Conservation (phyloP, 768 basidiomycete genomes). For the Amanita brunnescens region DNA sequence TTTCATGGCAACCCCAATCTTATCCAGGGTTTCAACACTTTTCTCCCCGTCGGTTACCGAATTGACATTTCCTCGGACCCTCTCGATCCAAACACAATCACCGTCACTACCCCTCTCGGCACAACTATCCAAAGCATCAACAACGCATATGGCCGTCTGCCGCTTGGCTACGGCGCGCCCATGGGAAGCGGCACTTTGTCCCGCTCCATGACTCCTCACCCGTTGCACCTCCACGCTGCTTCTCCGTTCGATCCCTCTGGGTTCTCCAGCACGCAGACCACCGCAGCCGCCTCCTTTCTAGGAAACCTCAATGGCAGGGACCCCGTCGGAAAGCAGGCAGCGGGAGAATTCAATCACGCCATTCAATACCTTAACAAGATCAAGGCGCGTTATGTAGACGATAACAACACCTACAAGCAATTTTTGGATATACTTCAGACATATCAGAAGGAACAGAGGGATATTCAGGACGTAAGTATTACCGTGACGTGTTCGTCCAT, state of each 20-base stretch:
- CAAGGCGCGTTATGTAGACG: slow-evolving; percentile 82
- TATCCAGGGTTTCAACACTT: slow-evolving; percentile 97
- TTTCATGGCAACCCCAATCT: slow-evolving; percentile 86
- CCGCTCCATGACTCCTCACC: slow-evolving; percentile 47
- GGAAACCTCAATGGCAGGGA: slow-evolving; percentile 48
- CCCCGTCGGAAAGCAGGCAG: slow-evolving; percentile 40
- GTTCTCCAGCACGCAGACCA: slow-evolving; percentile 36
- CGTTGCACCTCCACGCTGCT: slow-evolving; percentile 30
- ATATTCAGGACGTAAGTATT: slow-evolving; percentile 56
- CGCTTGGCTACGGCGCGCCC: slow-evolving; percentile 21
- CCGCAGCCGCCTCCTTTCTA: slow-evolving; percentile 58
- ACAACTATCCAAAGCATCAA: slow-evolving; percentile 60
- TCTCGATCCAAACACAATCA: slow-evolving; percentile 62
- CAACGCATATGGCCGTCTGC: slow-evolving; percentile 20
- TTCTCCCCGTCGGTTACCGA: slow-evolving; percentile 88
- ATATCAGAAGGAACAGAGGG: slow-evolving; percentile 78
- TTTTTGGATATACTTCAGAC: slow-evolving; percentile 84
- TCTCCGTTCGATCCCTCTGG: slow-evolving; percentile 31
- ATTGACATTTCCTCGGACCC: slow-evolving; percentile 79
- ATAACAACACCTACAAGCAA: slow-evolving; percentile 88
- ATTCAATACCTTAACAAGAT: slow-evolving; percentile 99
- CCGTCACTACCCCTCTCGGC: slow-evolving; percentile 73
- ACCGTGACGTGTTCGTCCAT: slow-evolving; percentile 1
- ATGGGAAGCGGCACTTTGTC: slow-evolving; percentile 33
- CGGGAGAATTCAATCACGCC: slow-evolving; percentile 83